Evolutionary conservation across 805 yeast species (phyloP).

Genomic region (Saccharomycopsis fodiens): DNA sequence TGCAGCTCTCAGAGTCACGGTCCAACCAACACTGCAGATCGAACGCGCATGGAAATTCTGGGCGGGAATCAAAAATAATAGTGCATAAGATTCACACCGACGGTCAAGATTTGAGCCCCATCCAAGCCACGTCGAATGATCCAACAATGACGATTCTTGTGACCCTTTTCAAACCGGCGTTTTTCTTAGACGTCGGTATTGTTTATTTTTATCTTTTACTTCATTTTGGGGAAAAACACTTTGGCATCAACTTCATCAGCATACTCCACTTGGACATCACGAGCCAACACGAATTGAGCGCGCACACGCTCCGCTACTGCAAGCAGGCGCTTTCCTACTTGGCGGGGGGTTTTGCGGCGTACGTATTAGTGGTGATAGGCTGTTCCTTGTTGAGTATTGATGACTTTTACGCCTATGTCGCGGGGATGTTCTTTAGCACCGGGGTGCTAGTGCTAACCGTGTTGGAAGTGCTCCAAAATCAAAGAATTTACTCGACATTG

Average conservation of each 20-base stretch:
- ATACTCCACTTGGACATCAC: background rate
- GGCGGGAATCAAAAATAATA: no score
- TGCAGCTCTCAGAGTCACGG: no score
- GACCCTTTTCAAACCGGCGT: background rate
- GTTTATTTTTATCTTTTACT: background rate
- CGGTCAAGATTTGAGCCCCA: no score
- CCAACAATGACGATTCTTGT: background rate
- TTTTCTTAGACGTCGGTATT: background rate
- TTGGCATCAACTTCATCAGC: background rate
- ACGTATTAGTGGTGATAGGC: background rate
- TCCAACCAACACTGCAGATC: no score
- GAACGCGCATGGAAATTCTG: no score
- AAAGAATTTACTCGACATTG: constrained; percentile 41
- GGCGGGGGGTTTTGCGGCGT: background rate
- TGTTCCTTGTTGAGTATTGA: background rate
- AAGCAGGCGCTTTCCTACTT: background rate
- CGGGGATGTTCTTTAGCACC: background rate
- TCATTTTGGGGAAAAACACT: background rate
- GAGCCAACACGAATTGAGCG: background rate
- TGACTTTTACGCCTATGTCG: background rate
- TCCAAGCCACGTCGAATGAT: no score
- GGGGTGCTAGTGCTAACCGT: background rate
- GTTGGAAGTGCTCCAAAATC: constrained; percentile 14
- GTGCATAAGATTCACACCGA: no score
- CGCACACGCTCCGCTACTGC: background rate